Evolutionary conservation across 2,329 filamentous ascomycete genomes (phyloP), one percentile per base, ranked within the genome.

Genomic region (Penicillium verrucosum): DNA sequence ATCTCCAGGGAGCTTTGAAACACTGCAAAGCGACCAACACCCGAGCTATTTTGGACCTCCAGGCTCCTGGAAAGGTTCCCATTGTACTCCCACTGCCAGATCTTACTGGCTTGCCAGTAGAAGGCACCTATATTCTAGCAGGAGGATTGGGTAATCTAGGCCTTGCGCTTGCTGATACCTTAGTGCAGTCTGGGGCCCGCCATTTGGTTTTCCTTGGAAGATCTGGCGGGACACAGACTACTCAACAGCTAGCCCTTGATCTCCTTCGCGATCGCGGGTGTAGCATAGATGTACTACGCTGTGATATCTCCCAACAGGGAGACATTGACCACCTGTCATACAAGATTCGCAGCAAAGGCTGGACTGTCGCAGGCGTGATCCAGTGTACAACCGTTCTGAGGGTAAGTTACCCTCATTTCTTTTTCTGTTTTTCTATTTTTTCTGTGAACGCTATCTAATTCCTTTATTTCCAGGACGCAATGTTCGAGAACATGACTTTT

Each of bases 91-190:
- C 57, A n/a, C 10, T 57, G 2, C 59, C 59, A 6, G 54, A 57
- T 16, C 49, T 61, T 25, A 43, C 51, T 1, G 32, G 45, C 25
- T 25, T 63, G 1, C 49, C 60, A 5, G 42, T 49, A 11, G 45
- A 52, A 27, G 45, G 48, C 10, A 65, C 65, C 2, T 67, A 65
- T 11, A 56, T 67, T 6, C 56, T 67, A 23, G 62, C 61, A 10
- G 64, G 64, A 45, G 65, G 65, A 1, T 45, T 67, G n/a, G 62
- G 65, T 10, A 62, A 60, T 29, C 54, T 67, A 1, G 65, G 65
- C 14, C 56, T 65, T 25, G 58, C 62, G 9, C 43, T 64, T 29
- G 65, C 65, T 7, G 52, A 60, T 11, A 64, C 56, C 4, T 49
- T 67, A 40, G 55, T 56, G 7, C 49, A 56, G 9, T 58, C 52